Base-by-base conservation (phyloP, 208 protist genomes). In the Porcisia deanei region DNA sequence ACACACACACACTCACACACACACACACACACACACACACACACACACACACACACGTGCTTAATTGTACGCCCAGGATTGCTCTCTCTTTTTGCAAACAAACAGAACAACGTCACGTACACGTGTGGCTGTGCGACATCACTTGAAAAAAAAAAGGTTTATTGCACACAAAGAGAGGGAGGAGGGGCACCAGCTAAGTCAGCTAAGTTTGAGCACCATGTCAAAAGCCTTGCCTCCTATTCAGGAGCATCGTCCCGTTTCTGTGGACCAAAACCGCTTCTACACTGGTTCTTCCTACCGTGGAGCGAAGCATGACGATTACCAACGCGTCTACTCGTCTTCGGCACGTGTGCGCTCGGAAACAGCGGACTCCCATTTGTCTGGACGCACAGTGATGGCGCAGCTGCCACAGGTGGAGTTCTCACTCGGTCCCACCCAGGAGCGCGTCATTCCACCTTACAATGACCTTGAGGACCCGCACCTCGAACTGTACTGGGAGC, bases 381-480 rank as follows among this genome's bases (percentile, higher is more conserved):
- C 63, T 6, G 25, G 22, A 45, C 30, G 69, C 18, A n/a, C 74
- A 58, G 77, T 76, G 25, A 47, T 88, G 54, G 70, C 77, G 2
- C 76, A 75, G 47, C 76, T 90, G 68, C 86, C 86, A 18, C 86
- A 82, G 59, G 80, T 93, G 18, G 87, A 93, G 61, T 95, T 95
- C 81, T 85, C 88, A 0, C 88, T 95, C 2, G 91, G 91, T 20
- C 91, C 91, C 0, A 70, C 92, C 49, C 80, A 92, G 77, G 88
- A 95, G 55, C 86, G 85, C 58, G 77, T 68, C 18, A 83, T 95
- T 53, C 91, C 91, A 9, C 81, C 86, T 41, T 95, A 95, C 87
- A 95, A 95, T 70, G 91, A 95, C 78, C 81, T 95, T 6, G 91
- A 95, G 49, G 91, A 95, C 75, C 91, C 91, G 20, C 87, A 95